Percentiles rank a stretch among this genome's conserved stretches.
Conservation (phyloP, 176 grass and related monocot genomes). For the Tillandsia fasciculata region DNA sequence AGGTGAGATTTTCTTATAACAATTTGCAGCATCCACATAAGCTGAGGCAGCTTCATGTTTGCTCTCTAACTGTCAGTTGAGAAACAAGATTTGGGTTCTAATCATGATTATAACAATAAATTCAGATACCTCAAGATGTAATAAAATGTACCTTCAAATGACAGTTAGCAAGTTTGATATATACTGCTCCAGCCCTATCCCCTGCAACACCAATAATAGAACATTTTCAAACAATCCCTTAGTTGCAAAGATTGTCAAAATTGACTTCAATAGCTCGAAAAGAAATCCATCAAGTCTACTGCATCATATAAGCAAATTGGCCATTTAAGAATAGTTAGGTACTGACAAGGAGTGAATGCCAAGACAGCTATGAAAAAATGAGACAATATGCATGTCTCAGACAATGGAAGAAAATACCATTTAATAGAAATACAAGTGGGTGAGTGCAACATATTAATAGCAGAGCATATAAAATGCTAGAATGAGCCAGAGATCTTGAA, state of each 20-base stretch:
- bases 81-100: slow-evolving; percentile 5
- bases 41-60: slow-evolving; percentile 85
- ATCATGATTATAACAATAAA: slow-evolving; percentile 12
- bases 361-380: not conserved
- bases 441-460: too few species aligned
- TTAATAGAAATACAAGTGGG: too few species aligned
- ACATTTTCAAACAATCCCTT: not conserved
- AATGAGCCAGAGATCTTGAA: too few species aligned
- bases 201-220: slow-evolving; percentile 36
- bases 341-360: not conserved
- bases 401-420: too few species aligned
- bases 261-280: not conserved
- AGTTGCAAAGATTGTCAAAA: not conserved
- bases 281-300: not conserved
- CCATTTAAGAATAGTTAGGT: not conserved
- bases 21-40: slow-evolving; percentile 81
- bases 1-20: slow-evolving; percentile 84
- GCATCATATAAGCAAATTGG: not conserved
- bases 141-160: slow-evolving; percentile 57
- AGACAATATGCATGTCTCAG: not conserved
- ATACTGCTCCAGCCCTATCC: slow-evolving; percentile 75
- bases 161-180: slow-evolving; percentile 76
- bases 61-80: slow-evolving; percentile 50
- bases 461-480: too few species aligned
- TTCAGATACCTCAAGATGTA: slow-evolving; percentile 13